A percentile compares a stretch with the other conserved stretches of the same genome.
Conservation (phyloP, 2,329 filamentous ascomycete species). For the Aspergillus costaricaensis region DNA sequence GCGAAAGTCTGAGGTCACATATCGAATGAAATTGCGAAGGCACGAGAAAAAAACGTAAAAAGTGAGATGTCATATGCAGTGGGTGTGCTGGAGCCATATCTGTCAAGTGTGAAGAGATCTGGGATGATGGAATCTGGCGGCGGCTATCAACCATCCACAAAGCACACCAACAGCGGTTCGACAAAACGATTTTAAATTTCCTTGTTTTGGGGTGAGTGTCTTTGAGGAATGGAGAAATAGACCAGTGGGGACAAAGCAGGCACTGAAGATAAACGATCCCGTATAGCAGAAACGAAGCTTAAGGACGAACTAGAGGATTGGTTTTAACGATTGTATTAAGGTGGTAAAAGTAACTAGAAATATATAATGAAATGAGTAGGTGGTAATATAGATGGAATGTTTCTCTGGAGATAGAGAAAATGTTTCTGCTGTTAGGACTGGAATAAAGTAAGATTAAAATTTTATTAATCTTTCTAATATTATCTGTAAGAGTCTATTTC, state of each 20-base stretch:
- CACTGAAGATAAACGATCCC: too few species aligned
- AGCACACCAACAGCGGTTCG: not conserved
- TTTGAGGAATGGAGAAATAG: not conserved
- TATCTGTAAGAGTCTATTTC: too few species aligned
- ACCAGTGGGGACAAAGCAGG: not conserved
- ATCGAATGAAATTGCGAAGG: not conserved
- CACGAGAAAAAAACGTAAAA: not conserved
- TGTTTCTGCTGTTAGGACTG: too few species aligned
- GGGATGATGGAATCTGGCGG: not conserved
- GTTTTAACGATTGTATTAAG: too few species aligned
- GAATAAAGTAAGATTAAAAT: too few species aligned
- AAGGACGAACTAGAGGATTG: too few species aligned
- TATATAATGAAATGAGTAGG: too few species aligned
- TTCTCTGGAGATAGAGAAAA: too few species aligned
- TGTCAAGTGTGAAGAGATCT: not conserved
- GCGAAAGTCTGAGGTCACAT: not conserved
- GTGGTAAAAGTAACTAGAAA: too few species aligned
- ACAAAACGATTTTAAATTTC: not conserved
- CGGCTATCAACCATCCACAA: not conserved
- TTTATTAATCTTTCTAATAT: too few species aligned
- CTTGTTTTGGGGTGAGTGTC: not conserved
- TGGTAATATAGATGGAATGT: too few species aligned
- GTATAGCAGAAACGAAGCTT: too few species aligned
- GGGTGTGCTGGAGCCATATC: not conserved
- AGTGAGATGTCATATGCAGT: not conserved